Evolutionary conservation across 257 asterid genomes (phyloP), one percentile per base, ranked within the genome.

Genomic region (Rhazya stricta): DNA sequence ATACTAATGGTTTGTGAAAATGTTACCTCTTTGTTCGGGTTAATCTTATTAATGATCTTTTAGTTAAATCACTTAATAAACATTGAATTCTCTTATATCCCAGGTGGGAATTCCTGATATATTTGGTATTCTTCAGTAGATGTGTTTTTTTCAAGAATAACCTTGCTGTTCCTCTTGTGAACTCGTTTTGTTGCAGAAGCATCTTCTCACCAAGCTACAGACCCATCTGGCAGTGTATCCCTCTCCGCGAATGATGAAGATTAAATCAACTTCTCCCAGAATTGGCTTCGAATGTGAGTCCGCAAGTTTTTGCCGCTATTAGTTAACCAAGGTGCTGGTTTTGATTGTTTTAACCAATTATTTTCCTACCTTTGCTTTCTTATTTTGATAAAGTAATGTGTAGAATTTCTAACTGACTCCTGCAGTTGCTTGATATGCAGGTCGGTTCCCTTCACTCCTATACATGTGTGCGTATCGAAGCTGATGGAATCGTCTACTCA

Each of bases 171-270:
- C 48, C 48, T 7, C 41, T 37, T 2, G 25, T 19, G 4, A 42
- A 9, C 21, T 37, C 15, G 3, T 41, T 66, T 53, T 75, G 58
- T 51, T 51, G 79, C 54, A 75, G 79, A 75, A 37, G 73, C 4
- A 25, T 66, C 67, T 29, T 76, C 25, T n/a, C 45, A 67, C 19
- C 34, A 21, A 11, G 13, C 43, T 18, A 43, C 13, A 2, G 67
- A 19, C 23, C 5, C 42, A 11, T 50, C 66, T 46, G 0, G 19
- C n/a, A 23, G 15, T 53, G 11, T 19, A 2, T 15, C 41, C 7
- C 42, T 32, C 30, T 61, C 78, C 8, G 25, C 5, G 63, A 50
- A 62, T 62, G 48, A 43, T 25, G 72, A 61, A 8, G 58, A 46
- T 13, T 74, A 27, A 43, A 45, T 39, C 3, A n/a, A 42, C 13